Base-by-base conservation (phyloP, 2,329 filamentous ascomycete species). In the Xylaria sp. region DNA sequence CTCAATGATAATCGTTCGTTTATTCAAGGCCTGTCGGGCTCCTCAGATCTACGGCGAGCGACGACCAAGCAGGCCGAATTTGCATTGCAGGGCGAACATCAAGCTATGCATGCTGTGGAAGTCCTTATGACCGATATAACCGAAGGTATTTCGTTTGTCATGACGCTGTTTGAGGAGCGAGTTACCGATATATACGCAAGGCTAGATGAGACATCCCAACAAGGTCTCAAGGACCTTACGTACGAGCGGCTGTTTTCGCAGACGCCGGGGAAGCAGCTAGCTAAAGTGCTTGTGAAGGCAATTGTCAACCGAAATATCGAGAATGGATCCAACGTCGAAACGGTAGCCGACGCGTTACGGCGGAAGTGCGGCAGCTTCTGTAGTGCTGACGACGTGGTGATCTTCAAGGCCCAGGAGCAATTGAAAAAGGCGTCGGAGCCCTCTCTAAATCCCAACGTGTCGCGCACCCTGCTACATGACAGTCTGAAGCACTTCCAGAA, bases 271-370 rank as follows among this genome's bases (percentile, higher is more conserved):
- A 92, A 92, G 69, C 92, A 97, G 10, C 85, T 98, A 23, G 96
- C 94, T 2, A 97, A 97, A 76, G 86, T 97, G 57, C 83, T 99
- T 1, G 95, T 99, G 58, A 99, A 98, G 76, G 93, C 94, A 0
- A 98, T 99, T 71, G 95, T 99, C 56, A 98, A 98, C 75, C 89
- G 93, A 71, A 99, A 97, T 75, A 99, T 99, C 70, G 91, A 94
- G 60, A 97, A 92, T 71, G 95, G 96, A 9, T 94, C 93, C 4
- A 99, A 98, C 66, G 94, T 99, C 19, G 96, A 99, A 78, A 97
- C 93, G 0, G 93, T 99, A 23, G 94, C 95, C 0, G 95, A 99
- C 76, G 92, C 93, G n/a, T 80, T 99, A 51, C 87, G 95, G 47
- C 85, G 95, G 69, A 87, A 93, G 70, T 99, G 95, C 70, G 96